A percentile compares a stretch with the other conserved stretches of the same genome.
These are phyloP conservation scores for Asterophora lycoperdoides DNA, from an alignment of 768 basidiomycete genomes.

Conservation along the genomic window DNA sequence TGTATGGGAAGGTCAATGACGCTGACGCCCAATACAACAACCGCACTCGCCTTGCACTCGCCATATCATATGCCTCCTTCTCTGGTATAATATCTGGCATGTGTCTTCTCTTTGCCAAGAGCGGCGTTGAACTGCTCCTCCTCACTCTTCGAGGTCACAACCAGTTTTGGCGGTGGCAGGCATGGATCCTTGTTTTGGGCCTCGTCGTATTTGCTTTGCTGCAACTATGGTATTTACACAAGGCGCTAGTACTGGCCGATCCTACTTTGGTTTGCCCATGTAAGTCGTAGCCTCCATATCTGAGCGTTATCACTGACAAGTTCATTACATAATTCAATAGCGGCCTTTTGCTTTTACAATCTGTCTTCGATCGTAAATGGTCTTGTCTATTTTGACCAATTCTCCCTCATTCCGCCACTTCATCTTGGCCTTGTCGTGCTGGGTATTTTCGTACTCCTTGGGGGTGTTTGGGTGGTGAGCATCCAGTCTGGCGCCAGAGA, in stretches of 20 bases:
- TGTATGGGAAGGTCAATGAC: conserved; percentile 17
- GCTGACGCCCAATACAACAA: conserved; percentile 26
- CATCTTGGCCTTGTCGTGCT: conserved; percentile 72
- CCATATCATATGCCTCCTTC: conserved; percentile 81
- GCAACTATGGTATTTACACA: conserved; percentile 84
- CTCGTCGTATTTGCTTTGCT: conserved; percentile 71
- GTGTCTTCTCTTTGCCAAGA: conserved; percentile 92
- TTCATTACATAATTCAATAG: conserved; percentile 31
- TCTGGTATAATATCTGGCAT: conserved; percentile 89
- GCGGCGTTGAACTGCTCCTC: conserved; percentile 83
- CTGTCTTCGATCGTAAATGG: conserved; percentile 88
- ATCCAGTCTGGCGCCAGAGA: conserved; percentile 59
- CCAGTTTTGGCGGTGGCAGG: conserved; percentile 81
- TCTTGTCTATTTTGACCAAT: conserved; percentile 86
- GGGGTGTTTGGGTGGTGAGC: conserved; percentile 89
- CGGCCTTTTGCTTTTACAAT: conserved; percentile 96
- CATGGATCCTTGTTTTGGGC: conserved; percentile 75
- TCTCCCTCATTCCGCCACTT: conserved; percentile 60
- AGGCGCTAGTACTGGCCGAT: conserved; percentile 72
- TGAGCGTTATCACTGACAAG: conserved; percentile 10
- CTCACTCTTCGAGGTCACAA: conserved; percentile 71
- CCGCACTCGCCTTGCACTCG: conserved; percentile 59
- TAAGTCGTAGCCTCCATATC: conserved; percentile 34
- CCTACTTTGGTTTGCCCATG: conserved; percentile 85
- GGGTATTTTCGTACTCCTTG: conserved; percentile 74